These are phyloP conservation scores for Ogataea nakhonphanomensis DNA, from an alignment of 805 yeast genomes.

Conservation along the genomic window DNA sequence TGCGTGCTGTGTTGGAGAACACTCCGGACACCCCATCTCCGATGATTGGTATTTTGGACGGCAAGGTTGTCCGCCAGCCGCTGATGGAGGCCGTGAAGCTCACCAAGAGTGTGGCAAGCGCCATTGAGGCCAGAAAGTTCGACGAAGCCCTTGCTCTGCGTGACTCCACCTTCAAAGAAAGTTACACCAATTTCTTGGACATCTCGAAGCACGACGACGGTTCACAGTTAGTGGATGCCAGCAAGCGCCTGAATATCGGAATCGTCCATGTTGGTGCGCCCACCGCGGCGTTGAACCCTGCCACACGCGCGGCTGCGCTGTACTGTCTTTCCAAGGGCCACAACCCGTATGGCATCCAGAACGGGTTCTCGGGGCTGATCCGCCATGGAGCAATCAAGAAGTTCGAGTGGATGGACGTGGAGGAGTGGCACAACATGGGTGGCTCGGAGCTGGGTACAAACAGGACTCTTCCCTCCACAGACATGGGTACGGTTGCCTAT, in stretches of 20 bases:
- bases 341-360: slow-evolving; percentile 82
- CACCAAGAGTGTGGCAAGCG: slow-evolving; percentile 87
- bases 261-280: slow-evolving; percentile 95
- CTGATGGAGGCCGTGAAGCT: slow-evolving; percentile 85
- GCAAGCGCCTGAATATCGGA: slow-evolving; percentile 68
- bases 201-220: slow-evolving; percentile 68
- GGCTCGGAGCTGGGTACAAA: slow-evolving; percentile 98
- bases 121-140: slow-evolving; percentile 76
- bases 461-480: slow-evolving; percentile 77
- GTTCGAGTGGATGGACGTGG: slow-evolving; percentile 80
- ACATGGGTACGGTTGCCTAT: slow-evolving; percentile 87
- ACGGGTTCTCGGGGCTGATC: slow-evolving; percentile 89
- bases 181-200: slow-evolving; percentile 66
- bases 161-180: slow-evolving; percentile 84
- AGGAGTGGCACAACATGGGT: slow-evolving; percentile 83
- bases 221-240: slow-evolving; percentile 54
- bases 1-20: slow-evolving; percentile 81
- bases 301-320: slow-evolving; percentile 83
- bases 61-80: slow-evolving; percentile 79
- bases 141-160: slow-evolving; percentile 83
- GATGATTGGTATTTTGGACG: slow-evolving; percentile 67
- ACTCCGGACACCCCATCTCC: slow-evolving; percentile 91
- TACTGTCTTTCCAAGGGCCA: slow-evolving; percentile 91
- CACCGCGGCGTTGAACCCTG: slow-evolving; percentile 93
- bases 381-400: slow-evolving; percentile 81